These are phyloP conservation scores for Aspergillus jensenii DNA, from an alignment of 2,329 filamentous ascomycete species.

Conservation along the genomic window DNA sequence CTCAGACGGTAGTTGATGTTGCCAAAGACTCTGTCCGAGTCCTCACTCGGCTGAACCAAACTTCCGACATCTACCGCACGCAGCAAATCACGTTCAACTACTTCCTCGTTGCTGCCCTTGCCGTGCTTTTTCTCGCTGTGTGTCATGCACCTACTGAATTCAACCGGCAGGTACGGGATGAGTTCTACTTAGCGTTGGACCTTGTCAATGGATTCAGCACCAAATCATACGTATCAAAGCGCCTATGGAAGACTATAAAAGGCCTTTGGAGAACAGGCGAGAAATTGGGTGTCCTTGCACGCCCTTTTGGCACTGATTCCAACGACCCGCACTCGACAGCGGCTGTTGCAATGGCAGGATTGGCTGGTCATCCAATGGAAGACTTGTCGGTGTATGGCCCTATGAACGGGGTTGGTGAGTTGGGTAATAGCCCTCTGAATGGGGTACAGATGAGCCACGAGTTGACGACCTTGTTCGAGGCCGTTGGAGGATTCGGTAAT, in stretches of 20 bases:
- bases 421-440: constrained; percentile 57
- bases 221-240: constrained; percentile 61
- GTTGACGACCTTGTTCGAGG: constrained; percentile 63
- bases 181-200: constrained; percentile 67
- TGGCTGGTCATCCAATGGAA: constrained; percentile 63
- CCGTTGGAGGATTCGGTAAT: constrained; percentile 55
- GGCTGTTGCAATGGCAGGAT: constrained; percentile 65
- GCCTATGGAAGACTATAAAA: constrained; percentile 64
- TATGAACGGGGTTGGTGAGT: constrained; percentile 37
- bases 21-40: constrained; percentile 65
- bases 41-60: constrained; percentile 61
- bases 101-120: constrained; percentile 64
- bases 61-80: constrained; percentile 61
- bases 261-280: constrained; percentile 64
- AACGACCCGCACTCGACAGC: constrained; percentile 61
- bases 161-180: constrained; percentile 60
- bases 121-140: constrained; percentile 64
- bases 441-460: constrained; percentile 62
- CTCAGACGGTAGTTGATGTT: constrained; percentile 66
- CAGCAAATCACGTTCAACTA: constrained; percentile 68
- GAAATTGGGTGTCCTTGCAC: constrained; percentile 55
- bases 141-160: constrained; percentile 64
- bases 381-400: constrained; percentile 52
- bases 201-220: constrained; percentile 62
- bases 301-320: constrained; percentile 39